Conservation (phyloP, 495 filamentous ascomycete genomes). For the Pyronema omphalodes region DNA sequence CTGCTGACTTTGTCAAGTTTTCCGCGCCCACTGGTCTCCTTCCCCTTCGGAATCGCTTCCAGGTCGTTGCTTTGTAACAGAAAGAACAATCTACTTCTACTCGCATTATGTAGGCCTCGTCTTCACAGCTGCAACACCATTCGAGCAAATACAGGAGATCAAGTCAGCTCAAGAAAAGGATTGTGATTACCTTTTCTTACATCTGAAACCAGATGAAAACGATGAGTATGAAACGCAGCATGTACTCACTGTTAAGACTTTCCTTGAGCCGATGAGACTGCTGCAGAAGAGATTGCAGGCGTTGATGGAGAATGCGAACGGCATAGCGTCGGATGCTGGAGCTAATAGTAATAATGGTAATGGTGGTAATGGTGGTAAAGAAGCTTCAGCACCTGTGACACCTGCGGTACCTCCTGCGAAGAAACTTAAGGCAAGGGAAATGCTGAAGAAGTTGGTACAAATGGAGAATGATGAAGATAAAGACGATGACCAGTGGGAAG, state of each 20-base stretch:
- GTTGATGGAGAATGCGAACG: constrained; percentile 54
- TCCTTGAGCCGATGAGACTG: constrained; percentile 69
- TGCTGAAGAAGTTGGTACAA: too few relatives aligned
- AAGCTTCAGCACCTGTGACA: constrained; percentile 21
- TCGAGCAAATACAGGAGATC: constrained; percentile 67
- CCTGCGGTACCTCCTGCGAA: neutral
- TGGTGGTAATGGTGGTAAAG: constrained; percentile 42
- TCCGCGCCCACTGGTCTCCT: constrained; percentile 54
- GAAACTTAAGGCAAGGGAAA: neutral
- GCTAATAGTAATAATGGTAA: constrained; percentile 40
- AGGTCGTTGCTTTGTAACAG: constrained; percentile 75
- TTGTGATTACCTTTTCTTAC: constrained; percentile 83
- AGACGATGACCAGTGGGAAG: constrained; percentile 85
- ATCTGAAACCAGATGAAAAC: constrained; percentile 42
- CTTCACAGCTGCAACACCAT: constrained; percentile 51
- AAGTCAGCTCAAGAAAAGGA: constrained; percentile 77
- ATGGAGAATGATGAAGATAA: constrained; percentile 26
- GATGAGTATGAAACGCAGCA: constrained; percentile 28
- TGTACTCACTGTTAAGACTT: constrained; percentile 71
- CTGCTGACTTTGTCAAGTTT: constrained; percentile 28
- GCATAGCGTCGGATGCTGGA: constrained; percentile 26
- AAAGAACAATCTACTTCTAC: constrained; percentile 80
- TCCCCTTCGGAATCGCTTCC: constrained; percentile 67
- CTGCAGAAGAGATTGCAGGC: constrained; percentile 71
- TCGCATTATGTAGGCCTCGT: constrained; percentile 87